Evolutionary conservation across 1,139 yeast species (phyloP), one percentile per base, ranked within the genome.

Genomic region (Geotrichum fermentans): DNA sequence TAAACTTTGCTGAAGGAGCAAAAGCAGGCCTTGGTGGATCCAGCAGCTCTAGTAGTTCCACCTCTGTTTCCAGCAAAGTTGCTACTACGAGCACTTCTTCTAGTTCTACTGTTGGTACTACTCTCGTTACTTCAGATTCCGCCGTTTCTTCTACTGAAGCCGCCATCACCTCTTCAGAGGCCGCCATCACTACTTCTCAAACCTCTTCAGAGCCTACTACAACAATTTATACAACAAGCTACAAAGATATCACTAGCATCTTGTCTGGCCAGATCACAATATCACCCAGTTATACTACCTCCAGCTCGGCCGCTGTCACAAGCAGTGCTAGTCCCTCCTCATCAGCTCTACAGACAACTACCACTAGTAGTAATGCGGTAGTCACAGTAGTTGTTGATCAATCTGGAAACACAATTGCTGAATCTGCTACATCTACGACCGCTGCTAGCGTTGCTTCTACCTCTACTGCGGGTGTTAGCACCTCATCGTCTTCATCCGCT

Each of bases 1-100:
- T 38, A 7, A 73, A 67, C 52, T 78, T 67, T 62, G 77, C 70
- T 18, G 68, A 65, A 43, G 72, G 69, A 14, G 68, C 77, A 65
- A 77, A 77, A 63, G 56, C 60, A 13, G 62, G 70, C 21, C 56
- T 52, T 16, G 44, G 48, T 11, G 49, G 51, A 4, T 49, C 49
- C 5, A 17, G 48, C 11, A 17, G 52, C 16, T 29, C 55, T 18
- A 20, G 46, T 29, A n/a, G 34, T 40, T 18, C 49, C 20, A 32
- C 52, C 14, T 21, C 52, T n/a, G 7, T 28, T 26, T 40, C 46
- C 30, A 24, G 45, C 17, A 7, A 18, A 10, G 28, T 16, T 14
- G 18, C 45, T 14, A 39, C 40, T 37, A 13, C 40, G 20, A 8
- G 26, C 17, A 39, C 51, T 11, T 26, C 55, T 16, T 52, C 33